Base-by-base conservation (phyloP, 768 basidiomycete species). In the Rhodotorula taiwanensis region DNA sequence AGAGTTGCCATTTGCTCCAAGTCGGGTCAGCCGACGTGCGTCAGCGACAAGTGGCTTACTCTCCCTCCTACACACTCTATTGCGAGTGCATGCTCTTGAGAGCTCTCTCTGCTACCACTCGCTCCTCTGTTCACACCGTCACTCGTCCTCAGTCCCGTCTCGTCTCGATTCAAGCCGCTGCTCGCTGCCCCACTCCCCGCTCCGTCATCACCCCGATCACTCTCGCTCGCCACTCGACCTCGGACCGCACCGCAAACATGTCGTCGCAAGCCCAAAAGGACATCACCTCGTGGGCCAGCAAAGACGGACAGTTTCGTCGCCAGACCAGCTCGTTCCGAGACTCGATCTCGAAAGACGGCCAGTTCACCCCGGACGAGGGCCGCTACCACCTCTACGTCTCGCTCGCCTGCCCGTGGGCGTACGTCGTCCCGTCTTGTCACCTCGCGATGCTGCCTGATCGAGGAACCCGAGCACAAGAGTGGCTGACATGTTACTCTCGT, bases 361-460 rank as follows among this genome's bases (percentile, higher is more conserved):
- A 81, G 66, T 89, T 86, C 69, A 77, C 82, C 49, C 85, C 93
- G 3, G 91, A 91, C 75, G 82, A 79, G 76, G 88, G 84, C 64
- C 85, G 93, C 49, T 97, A 97, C 75, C 88, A 88, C 70, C 87
- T 94, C 69, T 94, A 89, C 71, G 88, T 95, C 61, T 87, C 87
- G 7, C 83, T 84, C 67, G 84, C 86, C 3, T 97, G 91, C 72
- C 91, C 94, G 14, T 98, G 93, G 94, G 94, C 94, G 63, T 64
- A 28, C 23, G 62, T 64, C 62, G 21, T 11, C 20, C 13, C 41
- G 41, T 41, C n/a, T n/a, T n/a, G n/a, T n/a, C n/a, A n/a, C n/a
- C n/a, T n/a, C n/a, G n/a, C n/a, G n/a, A n/a, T n/a, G n/a, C n/a
- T n/a, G n/a, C n/a, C n/a, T n/a, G n/a, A 41, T 11, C 41, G 41